These are phyloP conservation scores for Nitzschia sp. DNA, from an alignment of 108 stramenopile species.

Conservation along the genomic window DNA sequence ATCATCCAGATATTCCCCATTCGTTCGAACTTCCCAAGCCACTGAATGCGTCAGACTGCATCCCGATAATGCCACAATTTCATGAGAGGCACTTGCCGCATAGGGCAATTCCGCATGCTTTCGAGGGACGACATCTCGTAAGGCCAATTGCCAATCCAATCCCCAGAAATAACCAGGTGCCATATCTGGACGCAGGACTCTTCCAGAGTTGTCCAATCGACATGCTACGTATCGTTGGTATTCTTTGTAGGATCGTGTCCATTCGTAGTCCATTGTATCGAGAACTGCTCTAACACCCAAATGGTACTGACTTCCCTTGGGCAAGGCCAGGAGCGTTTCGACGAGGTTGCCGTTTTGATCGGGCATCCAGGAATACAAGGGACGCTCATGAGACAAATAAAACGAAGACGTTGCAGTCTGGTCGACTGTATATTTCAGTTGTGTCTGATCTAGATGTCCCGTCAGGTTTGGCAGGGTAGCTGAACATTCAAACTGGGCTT, in stretches of 20 bases:
- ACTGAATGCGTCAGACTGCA: constrained; percentile 66
- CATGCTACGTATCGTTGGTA: constrained; percentile 50
- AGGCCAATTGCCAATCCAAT: constrained; percentile 64
- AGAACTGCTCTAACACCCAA: constrained; percentile 48
- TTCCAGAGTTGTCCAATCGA: constrained; percentile 54
- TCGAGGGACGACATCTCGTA: constrained; percentile 68
- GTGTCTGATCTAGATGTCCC: constrained; percentile 64
- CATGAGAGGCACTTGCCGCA: constrained; percentile 65
- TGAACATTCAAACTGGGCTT: constrained; percentile 77
- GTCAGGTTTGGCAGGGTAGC: constrained; percentile 65
- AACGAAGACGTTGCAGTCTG: constrained; percentile 57
- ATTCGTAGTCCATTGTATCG: constrained; percentile 71
- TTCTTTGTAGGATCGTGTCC: constrained; percentile 73
- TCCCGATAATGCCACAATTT: constrained; percentile 66
- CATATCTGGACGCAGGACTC: constrained; percentile 42
- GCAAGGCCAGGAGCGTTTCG: constrained; percentile 24
- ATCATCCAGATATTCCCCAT: constrained; percentile 53
- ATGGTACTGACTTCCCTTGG: constrained; percentile 44
- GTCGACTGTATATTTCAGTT: constrained; percentile 67
- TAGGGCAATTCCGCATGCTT: constrained; percentile 64
- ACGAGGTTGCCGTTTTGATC: constrained; percentile 12
- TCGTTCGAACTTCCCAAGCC: constrained; percentile 50
- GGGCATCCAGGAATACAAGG: constrained; percentile 54
- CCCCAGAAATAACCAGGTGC: constrained; percentile 47
- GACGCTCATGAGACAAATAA: constrained; percentile 60